Evolutionary conservation across 2,329 filamentous ascomycete genomes (phyloP), one percentile per base, ranked within the genome.

Genomic region (Plenodomus lindquistii): DNA sequence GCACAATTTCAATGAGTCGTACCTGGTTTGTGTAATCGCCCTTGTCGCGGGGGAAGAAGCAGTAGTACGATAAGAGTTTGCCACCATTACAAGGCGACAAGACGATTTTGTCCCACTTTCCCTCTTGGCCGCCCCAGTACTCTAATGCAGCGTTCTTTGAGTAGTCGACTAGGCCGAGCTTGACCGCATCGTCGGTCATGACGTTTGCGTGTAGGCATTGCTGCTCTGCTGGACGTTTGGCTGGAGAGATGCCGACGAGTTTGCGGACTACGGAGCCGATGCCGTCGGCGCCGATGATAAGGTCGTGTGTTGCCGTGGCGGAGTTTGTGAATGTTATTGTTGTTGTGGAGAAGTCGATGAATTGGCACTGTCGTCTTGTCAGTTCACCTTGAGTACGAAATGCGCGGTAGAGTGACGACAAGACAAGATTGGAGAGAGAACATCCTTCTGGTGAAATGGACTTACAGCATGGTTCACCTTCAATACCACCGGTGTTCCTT

Each of bases 91-190:
- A 88, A 4, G 85, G 84, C 0, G 84, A 87, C 2, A 88, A 74
- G 4, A 88, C 85, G 48, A 89, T 88, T 76, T 88, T 89, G 69
- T 87, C 82, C 59, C 59, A 77, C 76, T 60, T 83, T 60, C 82
- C 83, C 46, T 85, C 81, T 43, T 84, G 80, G 1, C 86, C 86
- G 20, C 86, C 86, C 85, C 85, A 88, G 74, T 87, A 88, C 67
- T 89, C 83, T 0, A 89, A 74, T 0, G 85, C 85, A 20, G 67
- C 75, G 70, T 88, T 67, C 27, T 77, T 62, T 0, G 83, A 83
- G 69, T 86, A 87, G 64, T 88, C 83, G 24, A 83, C 77, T 0
- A 88, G 77, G 2, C 85, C 85, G 1, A 82, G 73, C 48, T 75
- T 75, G 22, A 83, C 77, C 1, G 82, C 83, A n/a, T 85, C 78